phyloP scores from a whole-genome alignment of 2,329 filamentous ascomycete species.

The Cadophora gregata region DNA sequence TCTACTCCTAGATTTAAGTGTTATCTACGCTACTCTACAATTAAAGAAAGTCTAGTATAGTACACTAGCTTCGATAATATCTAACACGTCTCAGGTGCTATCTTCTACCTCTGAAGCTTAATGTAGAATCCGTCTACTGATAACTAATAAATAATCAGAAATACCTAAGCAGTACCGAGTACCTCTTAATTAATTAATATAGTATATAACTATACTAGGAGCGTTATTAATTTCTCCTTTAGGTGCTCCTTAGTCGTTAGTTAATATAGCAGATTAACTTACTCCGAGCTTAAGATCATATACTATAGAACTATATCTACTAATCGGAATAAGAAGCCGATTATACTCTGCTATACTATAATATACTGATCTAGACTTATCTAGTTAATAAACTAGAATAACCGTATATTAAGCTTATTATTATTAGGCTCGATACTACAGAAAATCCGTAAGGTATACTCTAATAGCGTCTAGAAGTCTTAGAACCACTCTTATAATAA shows the following conservation, averaged over 20 bases:
- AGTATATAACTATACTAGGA: background rate
- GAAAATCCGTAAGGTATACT: background rate
- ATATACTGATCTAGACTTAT: background rate
- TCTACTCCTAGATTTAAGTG: background rate
- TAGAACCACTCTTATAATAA: background rate
- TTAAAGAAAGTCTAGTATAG: background rate
- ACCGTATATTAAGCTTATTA: background rate
- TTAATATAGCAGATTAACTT: background rate
- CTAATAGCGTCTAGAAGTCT: background rate
- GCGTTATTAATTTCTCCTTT: too few relatives aligned
- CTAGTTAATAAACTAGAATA: background rate
- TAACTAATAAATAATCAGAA: background rate
- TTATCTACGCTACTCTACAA: background rate
- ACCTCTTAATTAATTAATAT: background rate
- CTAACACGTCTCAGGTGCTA: background rate
- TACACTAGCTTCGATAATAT: background rate
- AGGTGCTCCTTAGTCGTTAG: too few relatives aligned
- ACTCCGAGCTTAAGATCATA: too few relatives aligned
- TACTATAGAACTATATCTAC: background rate
- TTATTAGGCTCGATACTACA: background rate
- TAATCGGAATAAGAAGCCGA: background rate
- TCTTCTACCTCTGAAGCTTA: background rate
- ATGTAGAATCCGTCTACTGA: background rate
- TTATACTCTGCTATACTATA: background rate
- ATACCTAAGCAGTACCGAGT: background rate